Evolutionary conservation across 192 early-diverging fungal genomes (phyloP).

Genomic region (Backusella parvicylindrica): DNA sequence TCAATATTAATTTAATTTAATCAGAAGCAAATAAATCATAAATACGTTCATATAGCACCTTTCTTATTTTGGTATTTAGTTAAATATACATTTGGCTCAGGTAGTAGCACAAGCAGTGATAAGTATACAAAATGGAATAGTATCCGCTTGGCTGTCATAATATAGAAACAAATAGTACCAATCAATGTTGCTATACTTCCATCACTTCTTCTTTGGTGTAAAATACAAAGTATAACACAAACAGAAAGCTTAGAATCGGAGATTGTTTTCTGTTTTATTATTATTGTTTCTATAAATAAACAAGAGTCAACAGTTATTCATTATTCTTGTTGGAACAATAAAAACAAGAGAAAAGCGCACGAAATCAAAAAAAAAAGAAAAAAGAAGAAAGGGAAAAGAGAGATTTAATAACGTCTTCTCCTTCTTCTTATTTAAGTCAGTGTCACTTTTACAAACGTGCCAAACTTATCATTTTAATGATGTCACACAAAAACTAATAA

Average conservation of each 20-base stretch:
- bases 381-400: background rate
- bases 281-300: background rate
- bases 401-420: background rate
- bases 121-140: background rate
- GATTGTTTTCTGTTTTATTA: background rate
- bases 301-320: background rate
- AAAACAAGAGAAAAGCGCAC: background rate
- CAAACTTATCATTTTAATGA: background rate
- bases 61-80: background rate
- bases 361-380: background rate
- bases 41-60: background rate
- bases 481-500: background rate
- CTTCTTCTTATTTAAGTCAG: background rate
- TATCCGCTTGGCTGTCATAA: background rate
- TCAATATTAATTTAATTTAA: background rate
- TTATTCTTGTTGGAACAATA: background rate
- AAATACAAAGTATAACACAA: background rate
- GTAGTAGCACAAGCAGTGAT: background rate
- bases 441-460: constrained; percentile 1
- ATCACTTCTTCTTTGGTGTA: background rate
- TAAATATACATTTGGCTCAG: background rate
- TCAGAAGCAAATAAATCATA: background rate
- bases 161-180: background rate
- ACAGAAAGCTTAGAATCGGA: background rate
- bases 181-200: background rate